These are phyloP conservation scores for Triticum dicoccoides DNA, from an alignment of 176 grass and related monocot species.

Conservation along the genomic window DNA sequence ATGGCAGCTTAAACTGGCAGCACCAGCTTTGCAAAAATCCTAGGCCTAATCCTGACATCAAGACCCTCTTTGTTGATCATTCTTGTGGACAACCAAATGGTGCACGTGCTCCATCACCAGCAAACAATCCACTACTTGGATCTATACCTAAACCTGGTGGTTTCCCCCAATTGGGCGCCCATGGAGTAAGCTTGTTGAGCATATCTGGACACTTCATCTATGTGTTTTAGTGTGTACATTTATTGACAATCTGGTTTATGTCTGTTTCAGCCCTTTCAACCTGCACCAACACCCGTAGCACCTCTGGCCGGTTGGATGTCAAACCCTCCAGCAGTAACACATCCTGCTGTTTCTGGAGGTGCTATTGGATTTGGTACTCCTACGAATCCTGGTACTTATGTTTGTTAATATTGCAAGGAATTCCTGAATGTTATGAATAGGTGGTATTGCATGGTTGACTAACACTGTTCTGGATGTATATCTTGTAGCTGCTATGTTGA, in stretches of 20 bases:
- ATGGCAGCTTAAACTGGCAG: constrained; percentile 97
- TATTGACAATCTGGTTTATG: constrained; percentile 25
- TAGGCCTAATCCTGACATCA: constrained; percentile 98
- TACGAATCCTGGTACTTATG: constrained; percentile 78
- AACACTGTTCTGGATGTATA: constrained; percentile 6
- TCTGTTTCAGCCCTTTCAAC: constrained; percentile 84
- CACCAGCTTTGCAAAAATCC: constrained; percentile 99
- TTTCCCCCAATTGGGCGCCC: constrained; percentile 90
- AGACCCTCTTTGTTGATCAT: constrained; percentile 99
- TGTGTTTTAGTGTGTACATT: neutral
- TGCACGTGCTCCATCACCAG: constrained; percentile 90
- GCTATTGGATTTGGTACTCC: constrained; percentile 89
- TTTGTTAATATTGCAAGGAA: constrained; percentile 28
- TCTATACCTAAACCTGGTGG: constrained; percentile 90
- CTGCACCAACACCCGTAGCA: constrained; percentile 74
- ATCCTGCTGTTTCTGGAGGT: constrained; percentile 82
- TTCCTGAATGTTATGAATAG: constrained; percentile 18
- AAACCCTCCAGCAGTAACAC: constrained; percentile 74
- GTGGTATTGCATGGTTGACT: neutral
- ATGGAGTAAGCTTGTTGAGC: constrained; percentile 63
- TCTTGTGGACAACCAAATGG: constrained; percentile 96
- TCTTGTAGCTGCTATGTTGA: constrained; percentile 71
- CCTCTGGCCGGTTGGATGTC: constrained; percentile 98
- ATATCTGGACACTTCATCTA: constrained; percentile 31
- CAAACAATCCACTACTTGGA: constrained; percentile 79